Conservation (phyloP, 2,329 filamentous ascomycete species). For the Thelonectria rubi region DNA sequence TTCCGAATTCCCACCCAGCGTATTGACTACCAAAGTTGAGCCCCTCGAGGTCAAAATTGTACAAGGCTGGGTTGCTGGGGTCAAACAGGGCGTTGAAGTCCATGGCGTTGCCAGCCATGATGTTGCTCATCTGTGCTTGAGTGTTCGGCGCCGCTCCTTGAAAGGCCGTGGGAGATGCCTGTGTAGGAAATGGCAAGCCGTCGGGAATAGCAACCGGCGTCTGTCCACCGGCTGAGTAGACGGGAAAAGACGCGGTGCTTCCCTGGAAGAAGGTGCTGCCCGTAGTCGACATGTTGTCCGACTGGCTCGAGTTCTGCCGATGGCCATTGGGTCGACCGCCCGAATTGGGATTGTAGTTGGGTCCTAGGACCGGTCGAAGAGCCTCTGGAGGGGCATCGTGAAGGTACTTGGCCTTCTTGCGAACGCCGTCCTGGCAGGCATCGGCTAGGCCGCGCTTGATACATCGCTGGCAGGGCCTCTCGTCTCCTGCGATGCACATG, state of each 20-base stretch:
- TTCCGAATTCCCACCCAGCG: slow-evolving; percentile 93
- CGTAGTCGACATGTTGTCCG: slow-evolving; percentile 56
- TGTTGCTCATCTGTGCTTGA: slow-evolving; percentile 56
- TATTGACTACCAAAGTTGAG: slow-evolving; percentile 93
- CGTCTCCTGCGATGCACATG: slow-evolving; percentile 73
- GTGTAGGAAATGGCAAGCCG: slow-evolving; percentile 65
- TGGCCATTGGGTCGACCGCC: slow-evolving; percentile 56
- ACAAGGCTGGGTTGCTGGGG: slow-evolving; percentile 88
- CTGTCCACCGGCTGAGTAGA: slow-evolving; percentile 58
- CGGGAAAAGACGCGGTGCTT: slow-evolving; percentile 58
- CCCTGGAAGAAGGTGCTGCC: slow-evolving; percentile 59
- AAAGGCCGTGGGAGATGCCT: slow-evolving; percentile 79
- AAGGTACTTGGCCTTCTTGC: slow-evolving; percentile 99
- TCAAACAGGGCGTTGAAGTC: slow-evolving; percentile 77
- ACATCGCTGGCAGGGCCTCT: slow-evolving; percentile 91
- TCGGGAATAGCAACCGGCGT: slow-evolving; percentile 59
- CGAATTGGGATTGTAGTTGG: slow-evolving; percentile 70
- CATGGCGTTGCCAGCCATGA: slow-evolving; percentile 61
- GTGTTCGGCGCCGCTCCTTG: slow-evolving; percentile 63
- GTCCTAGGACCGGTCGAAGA: slow-evolving; percentile 83
- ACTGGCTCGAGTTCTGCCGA: slow-evolving; percentile 58
- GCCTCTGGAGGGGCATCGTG: slow-evolving; percentile 94
- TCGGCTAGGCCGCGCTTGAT: slow-evolving; percentile 93
- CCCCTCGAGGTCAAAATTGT: slow-evolving; percentile 95
- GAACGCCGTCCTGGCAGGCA: slow-evolving; percentile 92